A percentile compares a stretch with the other conserved stretches of the same genome.
These are phyloP conservation scores for Sclerotiophoma versabilis DNA, from an alignment of 2,329 filamentous ascomycete species.

Conservation along the genomic window DNA sequence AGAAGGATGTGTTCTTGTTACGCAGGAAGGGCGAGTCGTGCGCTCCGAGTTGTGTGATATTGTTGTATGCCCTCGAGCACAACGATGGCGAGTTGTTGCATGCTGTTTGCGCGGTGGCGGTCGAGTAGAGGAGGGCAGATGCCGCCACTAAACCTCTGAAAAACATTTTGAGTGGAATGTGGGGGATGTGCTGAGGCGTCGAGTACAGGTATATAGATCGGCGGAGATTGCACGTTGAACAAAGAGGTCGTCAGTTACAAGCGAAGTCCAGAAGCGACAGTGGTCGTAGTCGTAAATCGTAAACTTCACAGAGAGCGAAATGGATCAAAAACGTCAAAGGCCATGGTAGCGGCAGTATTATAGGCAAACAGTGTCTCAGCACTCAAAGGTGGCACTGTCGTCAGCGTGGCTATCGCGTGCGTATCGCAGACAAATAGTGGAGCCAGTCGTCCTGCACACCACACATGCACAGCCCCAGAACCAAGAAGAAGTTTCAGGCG, in stretches of 20 bases:
- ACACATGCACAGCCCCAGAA: slow-evolving; percentile 31
- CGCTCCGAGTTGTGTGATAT: slow-evolving; percentile 79
- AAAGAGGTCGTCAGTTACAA: background rate
- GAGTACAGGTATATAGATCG: background rate
- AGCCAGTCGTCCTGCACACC: slow-evolving; percentile 20
- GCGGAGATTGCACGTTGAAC: background rate
- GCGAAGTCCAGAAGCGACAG: slow-evolving; percentile 13
- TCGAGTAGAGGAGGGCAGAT: slow-evolving; percentile 36
- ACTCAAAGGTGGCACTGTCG: slow-evolving; percentile 1
- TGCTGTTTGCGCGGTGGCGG: slow-evolving; percentile 52
- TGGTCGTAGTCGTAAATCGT: slow-evolving; percentile 1
- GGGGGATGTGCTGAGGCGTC: background rate
- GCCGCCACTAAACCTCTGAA: slow-evolving; percentile 36
- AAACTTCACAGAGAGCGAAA: slow-evolving; percentile 9
- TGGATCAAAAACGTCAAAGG: slow-evolving; percentile 6
- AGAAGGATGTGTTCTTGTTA: slow-evolving; percentile 67
- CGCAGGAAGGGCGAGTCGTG: slow-evolving; percentile 78
- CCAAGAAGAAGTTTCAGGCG: slow-evolving; percentile 43
- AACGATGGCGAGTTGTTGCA: slow-evolving; percentile 85
- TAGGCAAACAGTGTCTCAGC: slow-evolving; percentile 4
- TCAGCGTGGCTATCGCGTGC: slow-evolving; percentile 18
- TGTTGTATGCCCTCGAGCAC: slow-evolving; percentile 74
- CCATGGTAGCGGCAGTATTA: slow-evolving; percentile 14
- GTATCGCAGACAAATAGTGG: slow-evolving; percentile 14
- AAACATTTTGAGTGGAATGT: slow-evolving; percentile 35